A percentile compares a stretch with the other conserved stretches of the same genome.
Conservation (phyloP, 768 basidiomycete species). For the Podaxis sp. region DNA sequence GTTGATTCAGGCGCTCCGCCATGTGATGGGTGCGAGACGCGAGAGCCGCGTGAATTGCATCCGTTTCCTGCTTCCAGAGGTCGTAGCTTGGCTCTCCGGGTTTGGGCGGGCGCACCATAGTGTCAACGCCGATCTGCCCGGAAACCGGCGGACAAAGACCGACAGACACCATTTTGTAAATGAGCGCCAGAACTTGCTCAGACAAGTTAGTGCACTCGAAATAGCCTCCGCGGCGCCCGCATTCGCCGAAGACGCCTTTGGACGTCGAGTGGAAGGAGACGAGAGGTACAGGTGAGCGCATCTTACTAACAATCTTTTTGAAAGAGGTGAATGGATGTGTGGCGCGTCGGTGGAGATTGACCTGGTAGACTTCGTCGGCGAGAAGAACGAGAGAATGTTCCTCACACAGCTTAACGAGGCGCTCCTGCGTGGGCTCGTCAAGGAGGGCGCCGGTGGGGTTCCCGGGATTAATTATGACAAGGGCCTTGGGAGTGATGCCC, state of each 20-base stretch:
- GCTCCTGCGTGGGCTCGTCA: constrained; percentile 64
- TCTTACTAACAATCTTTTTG: constrained; percentile 78
- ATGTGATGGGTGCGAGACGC: constrained; percentile 69
- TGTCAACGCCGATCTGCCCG: constrained; percentile 94
- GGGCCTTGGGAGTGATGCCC: constrained; percentile 69
- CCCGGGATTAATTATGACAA: constrained; percentile 98
- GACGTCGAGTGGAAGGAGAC: constrained; percentile 98
- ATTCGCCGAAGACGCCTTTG: constrained; percentile 95
- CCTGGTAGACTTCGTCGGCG: constrained; percentile 99
- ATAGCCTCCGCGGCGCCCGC: constrained; percentile 96
- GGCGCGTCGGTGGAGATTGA: constrained; percentile 73
- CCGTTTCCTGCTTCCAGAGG: constrained; percentile 84
- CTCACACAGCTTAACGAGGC: constrained; percentile 83
- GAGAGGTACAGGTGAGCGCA: constrained; percentile 75
- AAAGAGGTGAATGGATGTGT: constrained; percentile 87
- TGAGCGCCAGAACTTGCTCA: constrained; percentile 74
- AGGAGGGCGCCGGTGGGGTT: constrained; percentile 95
- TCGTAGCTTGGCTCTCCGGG: constrained; percentile 72
- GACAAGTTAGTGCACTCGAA: constrained; percentile 88
- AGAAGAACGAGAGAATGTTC: constrained; percentile 83
- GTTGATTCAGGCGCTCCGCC: constrained; percentile 74
- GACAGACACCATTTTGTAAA: constrained; percentile 97
- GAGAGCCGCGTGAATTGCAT: constrained; percentile 73
- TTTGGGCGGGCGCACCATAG: constrained; percentile 88
- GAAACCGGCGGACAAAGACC: constrained; percentile 85